phyloP scores from a whole-genome alignment of 345 rosid species.

The Clausena lansium region DNA sequence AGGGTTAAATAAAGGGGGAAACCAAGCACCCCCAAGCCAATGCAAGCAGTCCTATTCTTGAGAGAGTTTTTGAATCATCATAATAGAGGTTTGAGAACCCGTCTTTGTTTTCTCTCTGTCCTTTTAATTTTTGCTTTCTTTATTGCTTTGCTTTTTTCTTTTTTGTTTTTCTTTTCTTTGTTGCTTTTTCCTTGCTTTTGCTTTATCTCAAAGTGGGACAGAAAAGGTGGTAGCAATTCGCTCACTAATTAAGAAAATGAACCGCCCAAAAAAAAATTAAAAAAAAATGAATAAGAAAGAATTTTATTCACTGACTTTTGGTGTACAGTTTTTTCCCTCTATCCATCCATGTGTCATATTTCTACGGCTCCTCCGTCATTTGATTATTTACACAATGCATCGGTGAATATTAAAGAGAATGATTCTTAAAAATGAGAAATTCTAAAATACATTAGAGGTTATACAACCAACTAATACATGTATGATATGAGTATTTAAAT shows the following conservation, averaged over 20 bases:
- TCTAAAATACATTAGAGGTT: no score
- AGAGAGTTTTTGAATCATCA: conserved; percentile 49
- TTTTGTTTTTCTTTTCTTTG: conserved; percentile 34
- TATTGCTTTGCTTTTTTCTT: conserved; percentile 36
- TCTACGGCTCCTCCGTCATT: not conserved
- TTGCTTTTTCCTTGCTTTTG: conserved; percentile 66
- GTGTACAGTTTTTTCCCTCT: conserved; percentile 7
- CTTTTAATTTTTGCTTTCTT: conserved; percentile 24
- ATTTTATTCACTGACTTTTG: conserved; percentile 14
- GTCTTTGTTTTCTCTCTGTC: conserved; percentile 35
- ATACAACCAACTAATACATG: no score
- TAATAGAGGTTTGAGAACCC: conserved; percentile 39
- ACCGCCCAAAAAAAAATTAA: conserved; percentile 12
- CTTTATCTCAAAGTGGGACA: conserved; percentile 90
- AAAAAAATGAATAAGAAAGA: conserved; percentile 17
- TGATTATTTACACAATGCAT: not conserved
- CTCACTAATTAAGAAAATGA: conserved; percentile 26
- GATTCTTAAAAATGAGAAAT: no score
- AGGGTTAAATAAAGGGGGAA: conserved; percentile 43
- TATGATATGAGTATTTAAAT: no score
- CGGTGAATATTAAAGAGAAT: not conserved
- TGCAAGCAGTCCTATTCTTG: conserved; percentile 7
- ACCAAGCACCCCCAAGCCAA: not conserved
- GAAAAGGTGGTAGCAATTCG: conserved; percentile 57
- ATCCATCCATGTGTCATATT: conserved; percentile 1